phyloP scores from a whole-genome alignment of 805 yeast genomes.

The Blastobotrys attinorum region DNA sequence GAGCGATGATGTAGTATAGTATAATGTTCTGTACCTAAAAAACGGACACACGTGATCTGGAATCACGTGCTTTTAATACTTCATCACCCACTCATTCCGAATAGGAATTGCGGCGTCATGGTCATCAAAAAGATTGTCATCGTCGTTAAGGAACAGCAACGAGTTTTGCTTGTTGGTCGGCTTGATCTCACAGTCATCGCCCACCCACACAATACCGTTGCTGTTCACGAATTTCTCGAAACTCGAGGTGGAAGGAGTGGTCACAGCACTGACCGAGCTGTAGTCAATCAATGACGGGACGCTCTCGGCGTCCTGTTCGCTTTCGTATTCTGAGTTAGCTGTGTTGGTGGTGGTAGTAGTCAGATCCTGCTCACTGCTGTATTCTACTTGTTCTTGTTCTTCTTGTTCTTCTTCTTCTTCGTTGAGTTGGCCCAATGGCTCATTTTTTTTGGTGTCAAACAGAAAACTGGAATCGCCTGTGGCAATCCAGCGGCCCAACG shows the following conservation, averaged over 20 bases:
- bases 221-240: background rate
- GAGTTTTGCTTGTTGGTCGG: background rate
- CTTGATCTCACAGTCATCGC: background rate
- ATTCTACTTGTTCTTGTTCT: background rate
- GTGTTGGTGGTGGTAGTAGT: background rate
- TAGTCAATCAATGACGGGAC: background rate
- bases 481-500: conserved; percentile 2
- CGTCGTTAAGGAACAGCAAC: too few species aligned
- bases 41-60: too few species aligned
- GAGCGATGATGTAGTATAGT: too few species aligned
- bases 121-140: too few species aligned
- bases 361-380: background rate
- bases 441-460: background rate
- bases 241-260: background rate
- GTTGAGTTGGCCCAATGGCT: too few species aligned
- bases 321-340: background rate
- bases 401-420: background rate
- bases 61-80: too few species aligned
- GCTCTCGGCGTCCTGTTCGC: background rate
- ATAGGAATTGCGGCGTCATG: too few species aligned
- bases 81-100: too few species aligned
- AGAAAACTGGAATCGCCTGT: background rate
- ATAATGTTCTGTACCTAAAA: too few species aligned
- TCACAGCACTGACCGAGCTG: background rate
- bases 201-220: conserved; percentile 4